These are phyloP conservation scores for Scenedesmus sp. DNA, from an alignment of 163 green algal genomes.

Conservation along the genomic window DNA sequence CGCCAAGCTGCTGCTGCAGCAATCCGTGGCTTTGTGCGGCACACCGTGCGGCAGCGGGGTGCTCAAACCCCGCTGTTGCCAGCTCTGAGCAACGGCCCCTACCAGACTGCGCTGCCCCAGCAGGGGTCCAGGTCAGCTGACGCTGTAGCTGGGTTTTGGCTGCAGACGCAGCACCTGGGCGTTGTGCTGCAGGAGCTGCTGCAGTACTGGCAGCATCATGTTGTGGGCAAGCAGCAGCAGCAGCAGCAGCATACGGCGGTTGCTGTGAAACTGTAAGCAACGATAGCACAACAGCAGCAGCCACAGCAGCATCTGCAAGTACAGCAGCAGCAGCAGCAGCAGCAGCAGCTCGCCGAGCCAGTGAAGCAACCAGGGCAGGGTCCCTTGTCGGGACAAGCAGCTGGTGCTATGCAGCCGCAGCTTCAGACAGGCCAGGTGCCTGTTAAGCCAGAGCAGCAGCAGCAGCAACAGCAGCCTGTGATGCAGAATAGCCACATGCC, in stretches of 20 bases:
- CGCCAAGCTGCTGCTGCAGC: background rate
- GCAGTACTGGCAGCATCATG: slow-evolving; percentile 42
- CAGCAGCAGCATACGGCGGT: background rate
- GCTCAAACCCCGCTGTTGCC: background rate
- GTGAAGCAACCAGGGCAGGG: background rate
- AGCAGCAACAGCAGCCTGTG: slow-evolving; percentile 20
- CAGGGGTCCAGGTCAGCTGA: background rate
- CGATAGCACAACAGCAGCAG: slow-evolving; percentile 17
- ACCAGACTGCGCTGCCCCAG: background rate
- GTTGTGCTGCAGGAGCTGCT: slow-evolving; percentile 31
- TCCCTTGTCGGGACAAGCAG: background rate
- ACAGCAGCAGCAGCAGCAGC: slow-evolving; percentile 36
- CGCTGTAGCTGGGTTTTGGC: slow-evolving; percentile 28
- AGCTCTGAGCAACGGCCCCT: slow-evolving; percentile 3
- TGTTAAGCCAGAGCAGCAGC: background rate
- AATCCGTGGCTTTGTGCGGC: background rate
- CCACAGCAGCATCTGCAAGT: slow-evolving; percentile 14
- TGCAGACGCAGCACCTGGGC: slow-evolving; percentile 35
- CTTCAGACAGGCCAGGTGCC: background rate
- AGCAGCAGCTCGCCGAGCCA: background rate
- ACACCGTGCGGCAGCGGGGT: background rate
- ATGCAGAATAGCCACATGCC: background rate
- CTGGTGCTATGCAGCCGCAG: background rate
- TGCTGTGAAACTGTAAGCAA: background rate
- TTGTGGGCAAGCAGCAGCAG: slow-evolving; percentile 18